Base-by-base conservation (phyloP, 495 filamentous ascomycete species). In the Bryoglossum gracile region DNA sequence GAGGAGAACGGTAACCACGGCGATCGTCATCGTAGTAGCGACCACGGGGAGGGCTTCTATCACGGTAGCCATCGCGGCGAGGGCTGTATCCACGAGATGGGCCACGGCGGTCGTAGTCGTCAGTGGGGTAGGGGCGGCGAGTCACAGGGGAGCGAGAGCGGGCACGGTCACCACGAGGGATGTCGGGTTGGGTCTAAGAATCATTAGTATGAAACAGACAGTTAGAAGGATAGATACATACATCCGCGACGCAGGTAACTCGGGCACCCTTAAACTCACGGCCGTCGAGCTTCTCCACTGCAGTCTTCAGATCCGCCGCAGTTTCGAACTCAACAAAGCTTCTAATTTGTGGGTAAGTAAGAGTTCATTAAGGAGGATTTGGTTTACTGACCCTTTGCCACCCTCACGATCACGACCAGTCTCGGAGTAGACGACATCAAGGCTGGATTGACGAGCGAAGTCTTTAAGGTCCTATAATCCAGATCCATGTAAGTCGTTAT, bases 241-340 rank as follows among this genome's bases (percentile, higher is more conserved):
- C 90, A 71, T 94, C 89, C 49, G 87, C 78, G 54, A 85, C 68
- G 63, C 92, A 98, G 43, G 70, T 81, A 45, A 98, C 89, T 55
- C 78, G 74, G 41, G 77, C 74, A 52, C 86, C 88, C 69, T 96
- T 95, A 70, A 97, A 96, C 53, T 94, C 88, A 57, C 81, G 81
- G 54, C 77, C 78, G 60, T 98, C 91, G 36, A 98, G 82, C 65
- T 95, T 95, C 61, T 94, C 83, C 48, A 96, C 84, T 30, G 94
- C 92, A 33, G 82, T 80, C 64, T 87, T 89, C 47, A 98, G 72
- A 64, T 98, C 92, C 46, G 78, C 81, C 24, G 83, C 82, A 41
- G 87, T 95, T 68, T 98, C 94, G 59, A 95, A 98, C 65, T 98
- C 92, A 58, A 98, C 92, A 67, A 96, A 96, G 63, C 94, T 97